Conservation (phyloP, 345 rosid genomes). For the Gossypium herbaceum region DNA sequence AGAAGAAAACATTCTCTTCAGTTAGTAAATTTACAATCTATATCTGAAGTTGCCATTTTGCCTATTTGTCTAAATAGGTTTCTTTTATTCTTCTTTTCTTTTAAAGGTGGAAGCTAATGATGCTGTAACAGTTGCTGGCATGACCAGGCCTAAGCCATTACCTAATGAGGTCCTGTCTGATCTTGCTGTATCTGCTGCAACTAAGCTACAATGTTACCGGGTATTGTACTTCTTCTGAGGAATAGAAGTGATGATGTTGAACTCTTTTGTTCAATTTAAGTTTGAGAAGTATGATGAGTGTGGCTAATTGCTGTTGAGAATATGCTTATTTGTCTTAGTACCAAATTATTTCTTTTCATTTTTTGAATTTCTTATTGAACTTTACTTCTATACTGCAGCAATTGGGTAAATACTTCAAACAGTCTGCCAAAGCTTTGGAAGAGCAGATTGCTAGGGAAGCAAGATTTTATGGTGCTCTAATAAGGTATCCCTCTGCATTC, state of each 20-base stretch:
- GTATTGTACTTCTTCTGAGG: conserved; percentile 35
- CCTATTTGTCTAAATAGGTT: not conserved
- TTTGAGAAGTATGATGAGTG: not conserved
- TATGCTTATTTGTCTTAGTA: not conserved
- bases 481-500: conserved; percentile 46
- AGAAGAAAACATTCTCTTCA: not conserved
- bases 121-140: conserved; percentile 74
- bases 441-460: conserved; percentile 81
- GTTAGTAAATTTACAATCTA: not conserved
- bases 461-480: conserved; percentile 93
- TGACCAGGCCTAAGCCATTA: conserved; percentile 75
- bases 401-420: conserved; percentile 88
- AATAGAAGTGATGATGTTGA: not conserved
- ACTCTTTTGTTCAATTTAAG: not conserved
- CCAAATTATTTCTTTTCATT: not conserved
- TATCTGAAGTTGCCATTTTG: not conserved
- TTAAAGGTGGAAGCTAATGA: conserved; percentile 82
- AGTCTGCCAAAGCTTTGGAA: conserved; percentile 83
- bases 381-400: conserved; percentile 41
- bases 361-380: conserved; percentile 6
- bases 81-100: not conserved
- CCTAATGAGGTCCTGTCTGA: conserved; percentile 74
- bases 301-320: not conserved
- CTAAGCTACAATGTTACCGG: conserved; percentile 84
- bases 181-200: conserved; percentile 80